phyloP scores from a whole-genome alignment of 2,329 filamentous ascomycete genomes.

The Trichoderma atroviride region DNA sequence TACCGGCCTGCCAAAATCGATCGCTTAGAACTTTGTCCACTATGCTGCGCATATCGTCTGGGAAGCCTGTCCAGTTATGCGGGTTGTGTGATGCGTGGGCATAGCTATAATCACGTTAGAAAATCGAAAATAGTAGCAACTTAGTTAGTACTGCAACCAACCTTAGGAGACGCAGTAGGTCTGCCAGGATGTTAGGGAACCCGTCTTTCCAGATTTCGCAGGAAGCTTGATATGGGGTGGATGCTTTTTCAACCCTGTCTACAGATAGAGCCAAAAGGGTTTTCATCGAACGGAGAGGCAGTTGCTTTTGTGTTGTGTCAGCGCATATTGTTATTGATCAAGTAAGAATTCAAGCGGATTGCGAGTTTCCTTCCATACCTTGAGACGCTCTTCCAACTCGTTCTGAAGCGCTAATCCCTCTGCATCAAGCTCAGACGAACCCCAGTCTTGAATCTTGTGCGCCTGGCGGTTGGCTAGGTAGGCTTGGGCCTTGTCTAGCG shows the following conservation, averaged over 20 bases:
- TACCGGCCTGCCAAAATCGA: slow-evolving; percentile 97
- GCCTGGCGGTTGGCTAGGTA: slow-evolving; percentile 77
- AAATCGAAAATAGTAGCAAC: slow-evolving; percentile 19
- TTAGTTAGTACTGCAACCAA: slow-evolving; percentile 38
- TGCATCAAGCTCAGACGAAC: slow-evolving; percentile 71
- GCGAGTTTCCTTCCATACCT: slow-evolving; percentile 49
- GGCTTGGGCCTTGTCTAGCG: slow-evolving; percentile 75
- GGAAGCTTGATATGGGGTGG: slow-evolving; percentile 73
- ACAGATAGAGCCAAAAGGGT: slow-evolving; percentile 91
- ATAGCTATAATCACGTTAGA: slow-evolving; percentile 55
- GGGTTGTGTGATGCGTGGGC: slow-evolving; percentile 91
- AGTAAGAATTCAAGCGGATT: neutral
- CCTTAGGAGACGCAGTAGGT: slow-evolving; percentile 80
- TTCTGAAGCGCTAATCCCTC: slow-evolving; percentile 79
- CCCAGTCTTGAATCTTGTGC: slow-evolving; percentile 81
- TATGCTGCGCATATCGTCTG: slow-evolving; percentile 73
- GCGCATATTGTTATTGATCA: neutral
- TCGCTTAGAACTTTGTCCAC: slow-evolving; percentile 86
- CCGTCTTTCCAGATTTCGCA: slow-evolving; percentile 82
- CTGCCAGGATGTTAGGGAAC: slow-evolving; percentile 81
- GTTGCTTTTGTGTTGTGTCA: slow-evolving; percentile 47
- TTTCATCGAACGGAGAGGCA: slow-evolving; percentile 86
- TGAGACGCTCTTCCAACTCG: slow-evolving; percentile 74
- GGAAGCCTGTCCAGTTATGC: slow-evolving; percentile 77
- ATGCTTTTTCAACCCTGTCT: slow-evolving; percentile 78